Evolutionary conservation across 805 yeast species (phyloP).

Genomic region (Scheffersomyces lignosus): DNA sequence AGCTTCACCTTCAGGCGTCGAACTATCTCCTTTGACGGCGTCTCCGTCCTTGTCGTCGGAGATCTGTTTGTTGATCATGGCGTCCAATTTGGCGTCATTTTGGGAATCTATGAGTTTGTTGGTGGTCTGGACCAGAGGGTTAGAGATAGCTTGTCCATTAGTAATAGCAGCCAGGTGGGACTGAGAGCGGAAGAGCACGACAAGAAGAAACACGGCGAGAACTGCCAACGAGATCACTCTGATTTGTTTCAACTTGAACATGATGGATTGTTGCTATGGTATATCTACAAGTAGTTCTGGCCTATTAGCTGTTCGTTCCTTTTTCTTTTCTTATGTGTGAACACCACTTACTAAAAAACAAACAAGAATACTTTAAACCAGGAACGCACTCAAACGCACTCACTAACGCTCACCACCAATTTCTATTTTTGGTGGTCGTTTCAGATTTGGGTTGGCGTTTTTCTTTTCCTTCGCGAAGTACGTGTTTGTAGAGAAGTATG

Average conservation of each 20-base stretch:
- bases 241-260: constrained; percentile 8
- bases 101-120: constrained; percentile 31
- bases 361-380: too few species aligned
- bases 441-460: too few species aligned
- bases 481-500: too few species aligned
- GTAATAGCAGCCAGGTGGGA: not conserved
- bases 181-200: constrained; percentile 6
- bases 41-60: constrained; percentile 14
- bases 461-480: too few species aligned
- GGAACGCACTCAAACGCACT: too few species aligned
- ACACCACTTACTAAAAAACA: too few species aligned
- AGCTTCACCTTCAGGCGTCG: constrained; percentile 1
- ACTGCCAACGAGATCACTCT: constrained; percentile 6
- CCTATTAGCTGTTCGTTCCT: too few species aligned
- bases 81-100: constrained; percentile 38
- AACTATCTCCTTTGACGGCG: constrained; percentile 1
- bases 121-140: constrained; percentile 1
- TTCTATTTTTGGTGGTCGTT: too few species aligned
- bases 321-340: too few species aligned
- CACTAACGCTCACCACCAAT: too few species aligned
- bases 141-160: constrained; percentile 1
- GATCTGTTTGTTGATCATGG: constrained; percentile 39
- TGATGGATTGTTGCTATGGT: not conserved
- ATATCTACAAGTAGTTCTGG: too few species aligned
- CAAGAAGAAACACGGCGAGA: constrained; percentile 1